phyloP scores from a whole-genome alignment of 345 rosid species.

The Litchi chinensis region DNA sequence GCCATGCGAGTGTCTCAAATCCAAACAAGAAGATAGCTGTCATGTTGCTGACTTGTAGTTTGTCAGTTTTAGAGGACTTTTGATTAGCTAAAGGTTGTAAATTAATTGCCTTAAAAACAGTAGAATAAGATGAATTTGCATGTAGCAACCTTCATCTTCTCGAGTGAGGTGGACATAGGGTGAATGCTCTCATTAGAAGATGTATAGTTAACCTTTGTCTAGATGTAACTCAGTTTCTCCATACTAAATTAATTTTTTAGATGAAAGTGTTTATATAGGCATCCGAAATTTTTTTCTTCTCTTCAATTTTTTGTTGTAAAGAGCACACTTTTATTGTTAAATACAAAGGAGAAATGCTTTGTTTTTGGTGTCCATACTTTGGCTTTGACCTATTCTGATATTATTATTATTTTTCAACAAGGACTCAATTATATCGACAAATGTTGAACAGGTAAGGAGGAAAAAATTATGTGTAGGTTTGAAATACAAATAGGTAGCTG shows the following conservation, averaged over 20 bases:
- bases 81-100: background rate
- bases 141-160: background rate
- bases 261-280: background rate
- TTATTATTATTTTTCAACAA: background rate
- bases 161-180: background rate
- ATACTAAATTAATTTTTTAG: slow-evolving; percentile 6
- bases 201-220: background rate
- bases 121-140: slow-evolving; percentile 8
- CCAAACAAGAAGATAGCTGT: slow-evolving; percentile 31
- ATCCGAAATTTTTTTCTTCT: background rate
- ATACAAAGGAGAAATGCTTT: background rate
- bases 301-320: background rate
- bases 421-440: slow-evolving; percentile 2
- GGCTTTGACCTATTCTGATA: background rate
- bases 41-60: slow-evolving; percentile 21
- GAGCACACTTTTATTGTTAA: background rate
- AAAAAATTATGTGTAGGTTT: background rate
- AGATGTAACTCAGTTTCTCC: slow-evolving; percentile 3
- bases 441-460: background rate
- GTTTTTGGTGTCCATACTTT: background rate
- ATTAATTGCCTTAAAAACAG: background rate
- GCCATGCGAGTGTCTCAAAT: slow-evolving; percentile 24
- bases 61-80: slow-evolving; percentile 9
- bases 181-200: slow-evolving; percentile 4
- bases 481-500: background rate